phyloP scores from a whole-genome alignment of 345 rosid species.

The Iberis pinnata region DNA sequence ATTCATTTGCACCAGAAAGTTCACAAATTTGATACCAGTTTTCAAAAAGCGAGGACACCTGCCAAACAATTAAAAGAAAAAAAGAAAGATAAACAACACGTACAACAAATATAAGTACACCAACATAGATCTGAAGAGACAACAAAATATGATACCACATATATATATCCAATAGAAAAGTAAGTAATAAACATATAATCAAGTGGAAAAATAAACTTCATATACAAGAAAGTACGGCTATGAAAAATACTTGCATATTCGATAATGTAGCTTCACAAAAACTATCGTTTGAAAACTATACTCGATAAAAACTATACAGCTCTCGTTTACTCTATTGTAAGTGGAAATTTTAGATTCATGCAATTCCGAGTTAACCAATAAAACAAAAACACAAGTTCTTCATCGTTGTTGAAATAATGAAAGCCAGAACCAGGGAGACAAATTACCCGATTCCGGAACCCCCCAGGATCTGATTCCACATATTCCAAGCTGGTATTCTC shows the following conservation, averaged over 20 bases:
- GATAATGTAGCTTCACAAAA: background rate
- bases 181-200: background rate
- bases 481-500: constrained; percentile 44
- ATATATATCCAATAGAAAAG: background rate
- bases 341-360: background rate
- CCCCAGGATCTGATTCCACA: constrained; percentile 71
- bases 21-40: constrained; percentile 86
- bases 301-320: constrained; percentile 8
- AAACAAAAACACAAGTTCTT: background rate
- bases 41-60: constrained; percentile 65
- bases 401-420: constrained; percentile 6
- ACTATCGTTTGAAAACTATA: background rate
- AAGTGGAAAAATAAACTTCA: constrained; percentile 3
- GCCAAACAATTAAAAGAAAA: constrained; percentile 16
- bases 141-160: constrained; percentile 8
- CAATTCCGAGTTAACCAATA: background rate
- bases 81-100: background rate
- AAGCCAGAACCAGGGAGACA: constrained; percentile 9
- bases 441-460: constrained; percentile 70
- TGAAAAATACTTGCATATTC: background rate
- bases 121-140: constrained; percentile 11
- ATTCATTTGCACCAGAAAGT: constrained; percentile 65
- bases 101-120: background rate
- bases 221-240: background rate
- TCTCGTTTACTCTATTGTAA: background rate